phyloP scores from a whole-genome alignment of 2,329 filamentous ascomycete genomes.

The Monilinia fructicola region DNA sequence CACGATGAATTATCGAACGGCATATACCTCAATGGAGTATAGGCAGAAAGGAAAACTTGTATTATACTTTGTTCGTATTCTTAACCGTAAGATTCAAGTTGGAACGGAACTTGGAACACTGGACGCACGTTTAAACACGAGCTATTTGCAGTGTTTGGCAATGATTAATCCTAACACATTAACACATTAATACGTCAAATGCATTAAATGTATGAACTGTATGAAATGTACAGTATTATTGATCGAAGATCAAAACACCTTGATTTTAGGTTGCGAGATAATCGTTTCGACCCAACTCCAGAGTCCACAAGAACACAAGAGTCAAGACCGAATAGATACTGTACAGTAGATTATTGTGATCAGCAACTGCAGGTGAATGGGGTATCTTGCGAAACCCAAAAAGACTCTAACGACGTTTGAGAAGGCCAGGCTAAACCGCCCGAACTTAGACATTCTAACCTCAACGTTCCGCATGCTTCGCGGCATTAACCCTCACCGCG shows the following conservation, averaged over 20 bases:
- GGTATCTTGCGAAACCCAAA: constrained; percentile 9
- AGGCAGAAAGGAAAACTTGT: background rate
- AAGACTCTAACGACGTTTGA: constrained; percentile 12
- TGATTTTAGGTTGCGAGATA: constrained; percentile 17
- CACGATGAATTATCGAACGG: constrained; percentile 9
- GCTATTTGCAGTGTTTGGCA: too few relatives aligned
- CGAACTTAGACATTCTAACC: background rate
- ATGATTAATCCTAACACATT: too few relatives aligned
- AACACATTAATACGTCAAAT: too few relatives aligned
- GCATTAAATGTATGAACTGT: too few relatives aligned
- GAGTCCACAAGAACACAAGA: constrained; percentile 6
- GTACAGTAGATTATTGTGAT: constrained; percentile 17
- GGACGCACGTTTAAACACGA: too few relatives aligned
- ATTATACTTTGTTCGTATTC: constrained; percentile 1
- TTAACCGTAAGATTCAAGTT: background rate
- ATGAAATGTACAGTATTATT: too few relatives aligned
- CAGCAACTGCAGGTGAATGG: background rate
- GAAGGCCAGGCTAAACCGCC: constrained; percentile 1
- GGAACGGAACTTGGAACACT: too few relatives aligned
- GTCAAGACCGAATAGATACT: constrained; percentile 12
- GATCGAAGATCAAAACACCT: constrained; percentile 21
- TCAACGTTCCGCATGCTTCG: constrained; percentile 14
- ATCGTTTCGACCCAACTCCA: constrained; percentile 13
- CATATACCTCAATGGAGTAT: constrained; percentile 7
- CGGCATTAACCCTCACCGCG: background rate